These are phyloP conservation scores for Chlamydomonas sphaeroides DNA, from an alignment of 139 green algal genomes.

Conservation along the genomic window DNA sequence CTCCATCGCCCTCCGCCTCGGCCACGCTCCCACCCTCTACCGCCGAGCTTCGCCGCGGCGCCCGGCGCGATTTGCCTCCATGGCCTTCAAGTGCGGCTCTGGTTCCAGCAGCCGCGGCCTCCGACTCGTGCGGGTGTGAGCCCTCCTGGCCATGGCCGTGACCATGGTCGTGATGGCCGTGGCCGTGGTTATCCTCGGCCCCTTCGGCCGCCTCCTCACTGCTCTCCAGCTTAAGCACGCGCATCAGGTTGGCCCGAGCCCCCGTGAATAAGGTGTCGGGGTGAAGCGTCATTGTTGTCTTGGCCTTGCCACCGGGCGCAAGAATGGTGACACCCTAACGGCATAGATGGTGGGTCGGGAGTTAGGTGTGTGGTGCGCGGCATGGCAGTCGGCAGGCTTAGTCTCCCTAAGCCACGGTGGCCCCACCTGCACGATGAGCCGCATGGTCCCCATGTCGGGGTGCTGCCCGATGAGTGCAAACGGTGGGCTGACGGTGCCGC, in stretches of 20 bases:
- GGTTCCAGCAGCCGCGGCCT: too few species aligned
- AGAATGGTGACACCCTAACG: slow-evolving; percentile 19
- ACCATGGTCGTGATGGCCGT: neutral
- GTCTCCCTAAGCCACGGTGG: neutral
- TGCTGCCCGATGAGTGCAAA: slow-evolving; percentile 35
- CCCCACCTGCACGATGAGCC: slow-evolving; percentile 20
- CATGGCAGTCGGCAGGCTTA: neutral
- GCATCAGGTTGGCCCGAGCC: slow-evolving; percentile 3
- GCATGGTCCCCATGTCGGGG: slow-evolving; percentile 46
- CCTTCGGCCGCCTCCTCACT: neutral
- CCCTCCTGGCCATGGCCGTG: too few species aligned
- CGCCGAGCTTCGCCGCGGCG: too few species aligned
- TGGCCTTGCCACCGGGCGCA: neutral
- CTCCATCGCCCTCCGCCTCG: too few species aligned
- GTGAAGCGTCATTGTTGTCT: neutral
- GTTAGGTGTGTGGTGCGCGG: too few species aligned
- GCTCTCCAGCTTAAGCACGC: neutral
- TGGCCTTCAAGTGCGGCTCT: too few species aligned
- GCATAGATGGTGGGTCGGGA: neutral
- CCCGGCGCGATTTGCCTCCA: too few species aligned
- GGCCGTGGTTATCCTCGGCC: neutral
- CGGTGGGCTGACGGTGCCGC: neutral
- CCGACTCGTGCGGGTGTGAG: too few species aligned
- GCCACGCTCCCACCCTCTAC: too few species aligned
- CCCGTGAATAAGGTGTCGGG: slow-evolving; percentile 2